A percentile compares a stretch with the other conserved stretches of the same genome.
Evolutionary conservation across 75 land plant genomes (phyloP).

Genomic region (Larix kaempferi): DNA sequence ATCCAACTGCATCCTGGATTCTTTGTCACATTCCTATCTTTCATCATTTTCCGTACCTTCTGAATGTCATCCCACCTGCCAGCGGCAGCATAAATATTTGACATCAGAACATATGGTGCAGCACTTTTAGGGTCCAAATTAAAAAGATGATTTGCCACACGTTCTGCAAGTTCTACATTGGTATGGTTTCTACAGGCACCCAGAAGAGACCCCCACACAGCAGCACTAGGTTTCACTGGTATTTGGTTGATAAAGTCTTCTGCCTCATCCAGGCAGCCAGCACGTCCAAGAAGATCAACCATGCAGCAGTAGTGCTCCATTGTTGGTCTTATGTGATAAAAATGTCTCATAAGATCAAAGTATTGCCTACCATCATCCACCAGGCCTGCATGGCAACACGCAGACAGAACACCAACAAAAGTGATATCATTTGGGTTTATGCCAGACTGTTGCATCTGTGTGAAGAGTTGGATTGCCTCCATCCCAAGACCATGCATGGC

Average conservation of each 20-base stretch:
- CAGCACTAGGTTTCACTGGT: conserved; percentile 9
- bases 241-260: conserved; percentile 12
- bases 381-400: conserved; percentile 12
- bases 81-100: neutral
- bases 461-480: neutral
- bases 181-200: conserved; percentile 9
- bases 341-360: conserved; percentile 1
- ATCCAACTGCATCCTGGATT: conserved; percentile 5
- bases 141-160: neutral
- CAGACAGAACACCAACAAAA: conserved; percentile 17
- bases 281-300: conserved; percentile 16
- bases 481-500: conserved; percentile 7
- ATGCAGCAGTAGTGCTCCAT: conserved; percentile 14
- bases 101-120: conserved; percentile 1
- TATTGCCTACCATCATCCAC: neutral
- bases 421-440: conserved; percentile 6
- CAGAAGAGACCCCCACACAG: conserved; percentile 16
- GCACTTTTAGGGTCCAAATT: neutral
- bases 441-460: conserved; percentile 7
- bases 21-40: neutral
- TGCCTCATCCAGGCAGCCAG: conserved; percentile 16
- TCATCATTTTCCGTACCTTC: neutral
- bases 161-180: conserved; percentile 2
- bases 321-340: conserved; percentile 2
- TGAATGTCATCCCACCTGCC: neutral